Evolutionary conservation across 1,284 basidiomycete genomes (phyloP), one percentile per base, ranked within the genome.

Genomic region (Neotropicomus parvogracilis): DNA sequence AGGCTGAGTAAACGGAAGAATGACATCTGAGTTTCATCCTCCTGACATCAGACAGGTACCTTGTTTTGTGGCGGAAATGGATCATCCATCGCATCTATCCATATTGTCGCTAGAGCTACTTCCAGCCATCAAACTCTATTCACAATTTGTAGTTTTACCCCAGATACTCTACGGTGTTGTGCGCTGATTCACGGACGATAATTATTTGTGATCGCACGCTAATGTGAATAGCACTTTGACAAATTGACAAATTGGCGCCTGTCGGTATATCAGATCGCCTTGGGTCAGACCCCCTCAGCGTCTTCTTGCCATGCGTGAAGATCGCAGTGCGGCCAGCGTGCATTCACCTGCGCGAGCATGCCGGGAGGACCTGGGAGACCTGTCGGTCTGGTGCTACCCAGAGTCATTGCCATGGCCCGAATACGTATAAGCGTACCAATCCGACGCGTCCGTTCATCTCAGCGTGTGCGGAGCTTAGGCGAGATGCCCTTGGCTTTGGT

Each of bases 1-100:
- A 67, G 38, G 52, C 47, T 65, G 52, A 65, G 65, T 55, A 65
- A 65, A 57, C 67, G 63, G 57, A 65, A 56, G 54, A 45, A 44
- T 45, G 54, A 63, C 54, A 45, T 41, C 45, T 62, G 43, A 65
- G 46, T 50, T 65, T 49, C 40, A 46, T 32, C 35, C 45, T 36
- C 39, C 37, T 41, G 38, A 49, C 43, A 50, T 50, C 41, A 48
- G 45, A 38, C 21, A 36, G 35, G 43, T 17, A 20, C 24, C 8
- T 24, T 32, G 28, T 51, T 36, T 46, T 45, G 36, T 36, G 28
- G 51, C 54, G 56, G 60, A 67, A 51, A 66, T 64, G 40, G 49
- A 48, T 53, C 58, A 62, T 62, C 53, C 54, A 53, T 54, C 52
- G 41, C 48, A 44, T 26, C 43, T 43, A 35, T 50, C 50, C 40